Evolutionary conservation across 75 land plant species (phyloP), one percentile per base, ranked within the genome.

Genomic region (Picea glauca): DNA sequence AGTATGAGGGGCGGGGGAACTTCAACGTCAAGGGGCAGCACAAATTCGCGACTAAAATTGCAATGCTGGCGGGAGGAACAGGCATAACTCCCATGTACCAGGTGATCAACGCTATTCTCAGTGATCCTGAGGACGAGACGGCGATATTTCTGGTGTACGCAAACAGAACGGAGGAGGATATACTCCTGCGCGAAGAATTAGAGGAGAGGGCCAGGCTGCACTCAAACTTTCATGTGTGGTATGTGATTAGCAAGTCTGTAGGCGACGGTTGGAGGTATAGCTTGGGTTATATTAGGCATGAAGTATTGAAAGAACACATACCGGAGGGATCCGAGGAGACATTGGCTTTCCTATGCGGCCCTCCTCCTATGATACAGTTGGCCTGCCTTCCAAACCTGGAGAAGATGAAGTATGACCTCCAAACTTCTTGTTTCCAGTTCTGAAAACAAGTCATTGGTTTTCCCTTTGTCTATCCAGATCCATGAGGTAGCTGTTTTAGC

Each of bases 41-140:
- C 4, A 84, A 79, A 77, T 83, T 74, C 56, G 95, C 88, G 26
- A 87, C 77, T 80, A 80, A 79, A 77, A 81, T 95, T 3, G 86
- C 90, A 12, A 96, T 94, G 99, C 56, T 96, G 1, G 98, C 98
- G 0, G 98, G 98, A 0, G 98, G 99, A 11, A 94, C 94, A 3
- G 99, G 99, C 11, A 97, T 97, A 62, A 97, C 99, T 2, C 99
- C 99, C 13, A 79, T 97, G 57, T 97, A 88, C 58, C 99, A 96
- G 70, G 83, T 96, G 14, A 87, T 90, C 63, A 93, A 90, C 77
- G 93, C 93, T 3, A 66, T 94, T 26, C 58, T 97, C 13, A 81
- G 76, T 62, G 93, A 97, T 74, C 90, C 93, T 0, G 88, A 84
- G 61, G 99, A 97, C 74, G 76, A 73, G 20, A 97, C 98, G 0